Conservation (phyloP, 768 basidiomycete species). For the Hericium erinaceus region DNA sequence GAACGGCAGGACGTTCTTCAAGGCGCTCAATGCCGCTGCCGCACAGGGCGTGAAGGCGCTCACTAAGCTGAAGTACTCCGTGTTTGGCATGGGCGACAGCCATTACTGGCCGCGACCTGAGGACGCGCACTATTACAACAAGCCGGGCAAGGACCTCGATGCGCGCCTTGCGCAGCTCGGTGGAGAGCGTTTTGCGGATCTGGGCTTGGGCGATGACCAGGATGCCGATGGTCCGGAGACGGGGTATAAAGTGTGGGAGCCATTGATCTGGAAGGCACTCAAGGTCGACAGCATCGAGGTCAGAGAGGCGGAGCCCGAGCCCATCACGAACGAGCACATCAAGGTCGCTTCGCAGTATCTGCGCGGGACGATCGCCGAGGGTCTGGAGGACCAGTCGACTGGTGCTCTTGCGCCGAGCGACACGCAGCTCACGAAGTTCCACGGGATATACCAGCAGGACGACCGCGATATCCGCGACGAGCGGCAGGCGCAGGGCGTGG, state of each 20-base stretch:
- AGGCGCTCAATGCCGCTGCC: constrained; percentile 63
- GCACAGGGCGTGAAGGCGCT: constrained; percentile 51
- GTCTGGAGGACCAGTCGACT: constrained; percentile 75
- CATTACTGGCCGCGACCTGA: constrained; percentile 98
- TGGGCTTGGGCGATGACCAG: constrained; percentile 94
- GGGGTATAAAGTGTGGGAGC: constrained; percentile 96
- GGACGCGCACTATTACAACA: constrained; percentile 98
- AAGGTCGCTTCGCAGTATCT: constrained; percentile 92
- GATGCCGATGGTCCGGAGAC: constrained; percentile 95
- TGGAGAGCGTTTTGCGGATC: constrained; percentile 57
- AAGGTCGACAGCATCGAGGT: constrained; percentile 88
- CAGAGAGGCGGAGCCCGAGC: constrained; percentile 87
- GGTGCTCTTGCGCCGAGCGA: constrained; percentile 89
- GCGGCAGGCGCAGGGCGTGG: constrained; percentile 82
- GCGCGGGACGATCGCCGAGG: constrained; percentile 91
- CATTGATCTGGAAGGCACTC: constrained; percentile 84
- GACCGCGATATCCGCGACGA: constrained; percentile 98
- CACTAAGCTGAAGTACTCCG: constrained; percentile 60
- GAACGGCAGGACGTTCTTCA: constrained; percentile 87
- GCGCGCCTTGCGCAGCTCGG: constrained; percentile 70
- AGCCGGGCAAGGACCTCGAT: constrained; percentile 87
- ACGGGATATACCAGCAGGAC: constrained; percentile 93
- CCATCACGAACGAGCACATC: constrained; percentile 99
- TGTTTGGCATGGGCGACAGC: constrained; percentile 95
- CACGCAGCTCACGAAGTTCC: constrained; percentile 95